Evolutionary conservation across 1,139 yeast species (phyloP), one percentile per base, ranked within the genome.

Genomic region (Nakaseomyces kungkrabaensis): DNA sequence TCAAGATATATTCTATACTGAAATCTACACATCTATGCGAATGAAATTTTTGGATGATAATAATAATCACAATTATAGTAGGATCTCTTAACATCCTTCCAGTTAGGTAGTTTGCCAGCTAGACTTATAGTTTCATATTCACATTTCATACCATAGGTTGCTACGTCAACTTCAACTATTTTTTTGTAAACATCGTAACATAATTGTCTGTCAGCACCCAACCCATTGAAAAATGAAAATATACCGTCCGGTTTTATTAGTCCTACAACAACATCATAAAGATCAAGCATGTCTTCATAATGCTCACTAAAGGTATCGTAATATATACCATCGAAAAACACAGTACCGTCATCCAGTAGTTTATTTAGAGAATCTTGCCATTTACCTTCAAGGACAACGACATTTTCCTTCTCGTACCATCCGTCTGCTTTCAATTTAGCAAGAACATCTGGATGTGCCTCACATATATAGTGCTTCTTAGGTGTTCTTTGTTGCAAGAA

Each of bases 241-340:
- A 81, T 76, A 4, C 95, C 95, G 40, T 78, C 77, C 1, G 95
- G 89, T 63, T 85, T 84, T 55, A 90, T 69, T 48, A 90, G 70
- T 0, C 96, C 96, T 13, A 89, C 95, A 4, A 87, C 75, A 26
- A 76, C 66, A 68, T 90, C 96, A 63, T 85, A 87, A 38, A 90
- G 73, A 48, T 87, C 95, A 42, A 87, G 74, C 92, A 90, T 85
- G 65, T 90, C 97, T 54, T 75, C 72, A 63, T 79, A 79, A 65
- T 87, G 95, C 65, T 90, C 97, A 52, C 95, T 85, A 66, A 85
- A 90, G 0, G 97, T 90, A 67, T 90, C 97, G 65, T 86, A 90
- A 68, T 89, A 90, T 45, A 90, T 85, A 10, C 97, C 97, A 64
- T 89, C 88, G 66, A 90, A 86, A 59, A 80, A 85, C 2, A 80